Evolutionary conservation across 2,329 filamentous ascomycete genomes (phyloP).

Genomic region (Pseudocercospora fuligena): DNA sequence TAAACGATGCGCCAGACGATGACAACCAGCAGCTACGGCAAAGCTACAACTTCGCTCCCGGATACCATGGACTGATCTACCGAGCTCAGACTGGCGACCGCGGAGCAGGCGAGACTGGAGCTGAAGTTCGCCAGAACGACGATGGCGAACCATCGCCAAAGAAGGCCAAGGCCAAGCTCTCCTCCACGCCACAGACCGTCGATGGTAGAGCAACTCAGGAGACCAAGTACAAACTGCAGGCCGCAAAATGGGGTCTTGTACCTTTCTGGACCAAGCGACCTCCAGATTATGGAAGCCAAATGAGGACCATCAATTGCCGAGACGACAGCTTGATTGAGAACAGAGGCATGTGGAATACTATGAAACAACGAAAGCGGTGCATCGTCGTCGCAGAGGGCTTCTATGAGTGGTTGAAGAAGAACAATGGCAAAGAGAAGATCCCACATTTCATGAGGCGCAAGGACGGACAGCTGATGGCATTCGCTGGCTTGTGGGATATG

Average conservation of each 20-base stretch:
- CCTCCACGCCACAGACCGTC: conserved; percentile 23
- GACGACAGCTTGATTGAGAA: conserved; percentile 80
- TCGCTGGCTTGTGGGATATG: conserved; percentile 91
- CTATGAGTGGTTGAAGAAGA: conserved; percentile 92
- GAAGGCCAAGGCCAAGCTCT: conserved; percentile 30
- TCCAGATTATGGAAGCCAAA: conserved; percentile 74
- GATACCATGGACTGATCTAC: conserved; percentile 84
- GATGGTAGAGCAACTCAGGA: conserved; percentile 38
- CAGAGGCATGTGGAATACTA: conserved; percentile 85
- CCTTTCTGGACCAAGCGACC: conserved; percentile 91
- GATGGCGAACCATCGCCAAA: conserved; percentile 34
- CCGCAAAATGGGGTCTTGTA: conserved; percentile 95
- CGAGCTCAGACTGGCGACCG: conserved; percentile 71
- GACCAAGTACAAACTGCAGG: conserved; percentile 78
- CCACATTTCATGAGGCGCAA: conserved; percentile 83
- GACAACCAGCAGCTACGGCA: conserved; percentile 74
- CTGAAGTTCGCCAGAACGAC: conserved; percentile 32
- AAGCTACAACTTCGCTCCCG: conserved; percentile 91
- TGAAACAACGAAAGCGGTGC: conserved; percentile 89
- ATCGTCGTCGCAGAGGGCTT: conserved; percentile 89
- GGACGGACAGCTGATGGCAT: conserved; percentile 82
- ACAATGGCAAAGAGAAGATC: conserved; percentile 74
- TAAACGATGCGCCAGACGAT: conserved; percentile 70
- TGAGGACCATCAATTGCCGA: conserved; percentile 94
- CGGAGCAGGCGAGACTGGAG: conserved; percentile 28